A percentile compares a stretch with the other conserved stretches of the same genome.
These are phyloP conservation scores for Pythium coloratum DNA, from an alignment of 352 stramenopile genomes.

Conservation along the genomic window DNA sequence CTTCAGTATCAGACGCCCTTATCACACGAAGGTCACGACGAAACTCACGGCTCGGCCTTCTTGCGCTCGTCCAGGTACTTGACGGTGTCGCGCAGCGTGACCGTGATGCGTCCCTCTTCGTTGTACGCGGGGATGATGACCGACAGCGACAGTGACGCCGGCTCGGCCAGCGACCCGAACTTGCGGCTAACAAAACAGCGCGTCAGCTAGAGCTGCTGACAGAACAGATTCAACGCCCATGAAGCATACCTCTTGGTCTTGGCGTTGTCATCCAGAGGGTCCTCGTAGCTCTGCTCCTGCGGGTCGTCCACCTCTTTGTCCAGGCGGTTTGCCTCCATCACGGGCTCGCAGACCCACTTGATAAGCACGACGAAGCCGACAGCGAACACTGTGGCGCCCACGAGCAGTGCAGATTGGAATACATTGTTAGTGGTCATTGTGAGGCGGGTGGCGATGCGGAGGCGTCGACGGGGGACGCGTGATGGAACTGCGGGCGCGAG, in stretches of 20 bases:
- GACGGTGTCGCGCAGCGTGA: conserved; percentile 90
- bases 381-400: conserved; percentile 25
- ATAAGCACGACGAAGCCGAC: conserved; percentile 40
- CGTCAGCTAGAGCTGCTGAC: not conserved
- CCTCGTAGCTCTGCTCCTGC: conserved; percentile 59
- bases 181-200: conserved; percentile 27
- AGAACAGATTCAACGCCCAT: not conserved
- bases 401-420: conserved; percentile 27
- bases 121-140: conserved; percentile 96
- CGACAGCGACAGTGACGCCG: conserved; percentile 64
- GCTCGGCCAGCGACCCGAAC: conserved; percentile 67
- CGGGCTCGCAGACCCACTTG: conserved; percentile 56
- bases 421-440: conserved; percentile 6
- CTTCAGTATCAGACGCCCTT: not conserved
- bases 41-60: conserved; percentile 39
- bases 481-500: not conserved
- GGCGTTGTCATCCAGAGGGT: conserved; percentile 42
- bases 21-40: not conserved
- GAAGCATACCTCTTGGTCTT: conserved; percentile 36
- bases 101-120: conserved; percentile 90
- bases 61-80: conserved; percentile 82
- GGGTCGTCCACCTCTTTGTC: conserved; percentile 43
- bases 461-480: not conserved
- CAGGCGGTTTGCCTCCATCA: conserved; percentile 55
- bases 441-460: not conserved